Conservation (phyloP, 2,329 filamentous ascomycete genomes). For the Botrytis aclada region DNA sequence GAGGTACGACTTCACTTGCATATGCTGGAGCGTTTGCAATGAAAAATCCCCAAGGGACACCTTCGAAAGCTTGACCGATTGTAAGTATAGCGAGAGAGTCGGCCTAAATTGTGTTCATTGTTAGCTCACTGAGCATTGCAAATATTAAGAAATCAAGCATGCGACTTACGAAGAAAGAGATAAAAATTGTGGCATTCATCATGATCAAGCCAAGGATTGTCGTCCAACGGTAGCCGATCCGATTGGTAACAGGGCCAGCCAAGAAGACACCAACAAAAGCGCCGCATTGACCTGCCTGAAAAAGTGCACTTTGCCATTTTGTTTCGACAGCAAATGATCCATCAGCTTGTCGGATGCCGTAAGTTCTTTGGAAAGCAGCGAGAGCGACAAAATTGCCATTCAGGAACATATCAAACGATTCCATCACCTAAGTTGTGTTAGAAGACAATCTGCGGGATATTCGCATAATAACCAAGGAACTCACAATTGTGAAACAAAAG, state of each 20-base stretch:
- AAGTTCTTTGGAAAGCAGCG: slow-evolving; percentile 40
- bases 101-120: background rate
- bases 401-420: slow-evolving; percentile 61
- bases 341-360: background rate
- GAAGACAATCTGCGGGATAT: slow-evolving; percentile 14
- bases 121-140: background rate
- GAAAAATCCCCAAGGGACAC: slow-evolving; percentile 64
- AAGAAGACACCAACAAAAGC: slow-evolving; percentile 58
- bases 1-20: slow-evolving; percentile 58
- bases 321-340: slow-evolving; percentile 44
- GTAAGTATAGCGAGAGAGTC: slow-evolving; percentile 38
- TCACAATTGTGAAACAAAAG: slow-evolving; percentile 55
- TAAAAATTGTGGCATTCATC: slow-evolving; percentile 47
- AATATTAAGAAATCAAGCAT: background rate
- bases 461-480: slow-evolving; percentile 19
- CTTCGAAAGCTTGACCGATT: slow-evolving; percentile 45
- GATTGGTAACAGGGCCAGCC: slow-evolving; percentile 58
- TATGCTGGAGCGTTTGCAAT: slow-evolving; percentile 64
- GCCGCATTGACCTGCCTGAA: slow-evolving; percentile 53
- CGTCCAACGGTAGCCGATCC: slow-evolving; percentile 58
- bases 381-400: slow-evolving; percentile 58
- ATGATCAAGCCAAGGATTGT: slow-evolving; percentile 54
- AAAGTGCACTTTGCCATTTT: slow-evolving; percentile 57
- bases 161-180: slow-evolving; percentile 45
- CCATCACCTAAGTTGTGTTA: slow-evolving; percentile 51